Conservation (phyloP, 306 rosid genomes). For the Quercus glauca region DNA sequence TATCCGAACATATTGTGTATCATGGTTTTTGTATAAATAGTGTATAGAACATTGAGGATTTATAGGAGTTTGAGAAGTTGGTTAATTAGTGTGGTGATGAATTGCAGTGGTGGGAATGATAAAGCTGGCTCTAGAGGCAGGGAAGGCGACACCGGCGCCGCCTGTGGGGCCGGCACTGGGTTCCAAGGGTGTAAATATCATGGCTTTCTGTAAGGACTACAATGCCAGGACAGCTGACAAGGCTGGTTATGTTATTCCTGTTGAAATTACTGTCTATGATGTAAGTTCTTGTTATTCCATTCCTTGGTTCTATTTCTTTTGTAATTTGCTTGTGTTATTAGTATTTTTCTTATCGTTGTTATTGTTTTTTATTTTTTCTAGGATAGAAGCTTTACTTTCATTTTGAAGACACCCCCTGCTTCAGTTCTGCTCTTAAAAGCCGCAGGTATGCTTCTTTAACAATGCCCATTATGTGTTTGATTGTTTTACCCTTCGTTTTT, state of each 20-base stretch:
- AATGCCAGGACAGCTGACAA: conserved; percentile 94
- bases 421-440: conserved; percentile 97
- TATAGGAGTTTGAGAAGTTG: background rate
- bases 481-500: conserved; percentile 13
- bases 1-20: too few relatives aligned
- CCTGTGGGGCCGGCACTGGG: conserved; percentile 99
- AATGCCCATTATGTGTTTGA: conserved; percentile 20
- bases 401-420: conserved; percentile 95
- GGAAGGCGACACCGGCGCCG: conserved; percentile 99
- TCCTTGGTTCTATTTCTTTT: background rate
- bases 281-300: conserved; percentile 33
- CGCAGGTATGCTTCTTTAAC: conserved; percentile 54
- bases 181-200: conserved; percentile 94
- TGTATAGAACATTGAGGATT: too few relatives aligned
- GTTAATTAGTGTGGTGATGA: background rate
- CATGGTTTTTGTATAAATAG: too few relatives aligned
- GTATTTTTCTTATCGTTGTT: background rate
- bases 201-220: conserved; percentile 98
- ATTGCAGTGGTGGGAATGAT: conserved; percentile 78
- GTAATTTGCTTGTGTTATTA: background rate
- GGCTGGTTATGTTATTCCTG: conserved; percentile 93
- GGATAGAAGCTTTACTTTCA: conserved; percentile 96
- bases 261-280: conserved; percentile 93
- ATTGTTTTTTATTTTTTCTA: conserved; percentile 16
- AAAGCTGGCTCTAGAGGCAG: conserved; percentile 96